Evolutionary conservation across 768 basidiomycete species (phyloP).

Genomic region (Agrocybe pediades): DNA sequence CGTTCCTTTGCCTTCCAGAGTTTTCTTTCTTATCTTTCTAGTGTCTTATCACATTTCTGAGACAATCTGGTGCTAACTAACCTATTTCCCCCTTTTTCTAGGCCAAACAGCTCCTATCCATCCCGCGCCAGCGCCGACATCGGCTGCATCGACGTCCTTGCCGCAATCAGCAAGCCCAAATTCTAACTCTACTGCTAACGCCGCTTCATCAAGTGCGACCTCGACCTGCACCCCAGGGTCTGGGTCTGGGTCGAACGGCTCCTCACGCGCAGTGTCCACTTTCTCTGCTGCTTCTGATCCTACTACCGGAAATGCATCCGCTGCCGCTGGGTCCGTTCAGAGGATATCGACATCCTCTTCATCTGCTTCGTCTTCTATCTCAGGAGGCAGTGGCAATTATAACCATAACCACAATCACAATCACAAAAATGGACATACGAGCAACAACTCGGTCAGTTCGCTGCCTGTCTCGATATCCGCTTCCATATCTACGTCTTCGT

Average conservation of each 20-base stretch:
- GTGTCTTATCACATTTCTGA: neutral
- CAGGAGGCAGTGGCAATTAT: neutral
- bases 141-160: neutral
- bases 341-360: neutral
- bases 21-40: conserved; percentile 12
- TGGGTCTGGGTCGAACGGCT: conserved; percentile 28
- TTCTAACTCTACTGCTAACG: neutral
- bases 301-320: conserved; percentile 30
- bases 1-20: too few relatives aligned
- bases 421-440: neutral
- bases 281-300: conserved; percentile 51
- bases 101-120: conserved; percentile 35
- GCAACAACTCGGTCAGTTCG: neutral
- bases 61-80: conserved; percentile 5
- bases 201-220: conserved; percentile 14
- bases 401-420: conserved; percentile 7
- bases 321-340: neutral
- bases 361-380: neutral
- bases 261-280: conserved; percentile 41
- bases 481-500: neutral
- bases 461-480: neutral
- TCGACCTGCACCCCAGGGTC: conserved; percentile 48
- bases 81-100: conserved; percentile 19
- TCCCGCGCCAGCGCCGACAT: conserved; percentile 33
- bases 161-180: neutral